Percentiles rank a stretch among this genome's conserved stretches.
Conservation (phyloP, 2,329 filamentous ascomycete species). For the Fusarium sulawesiense region DNA sequence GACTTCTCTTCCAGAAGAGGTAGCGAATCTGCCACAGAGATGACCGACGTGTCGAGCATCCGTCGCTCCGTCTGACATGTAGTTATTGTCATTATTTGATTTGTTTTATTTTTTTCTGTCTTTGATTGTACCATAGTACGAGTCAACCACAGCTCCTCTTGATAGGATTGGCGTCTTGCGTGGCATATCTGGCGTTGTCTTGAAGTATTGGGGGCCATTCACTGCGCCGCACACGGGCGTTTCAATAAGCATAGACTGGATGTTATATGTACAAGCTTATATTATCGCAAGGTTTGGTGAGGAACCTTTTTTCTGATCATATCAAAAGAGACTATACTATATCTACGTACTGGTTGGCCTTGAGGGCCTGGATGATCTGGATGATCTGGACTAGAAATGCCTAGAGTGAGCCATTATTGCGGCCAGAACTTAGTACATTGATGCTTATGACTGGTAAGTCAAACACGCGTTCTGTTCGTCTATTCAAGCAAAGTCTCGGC, state of each 20-base stretch:
- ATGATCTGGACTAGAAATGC: background rate
- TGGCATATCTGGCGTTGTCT: slow-evolving; percentile 21
- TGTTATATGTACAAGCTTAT: background rate
- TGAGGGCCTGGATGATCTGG: background rate
- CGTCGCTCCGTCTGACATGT: slow-evolving; percentile 32
- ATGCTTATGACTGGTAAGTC: background rate
- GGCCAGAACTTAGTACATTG: background rate
- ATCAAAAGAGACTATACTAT: background rate
- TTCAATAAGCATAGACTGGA: background rate
- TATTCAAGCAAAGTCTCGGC: background rate
- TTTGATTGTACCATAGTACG: background rate
- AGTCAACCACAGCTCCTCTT: background rate
- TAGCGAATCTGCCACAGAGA: slow-evolving; percentile 55
- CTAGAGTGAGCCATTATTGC: background rate
- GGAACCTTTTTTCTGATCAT: background rate
- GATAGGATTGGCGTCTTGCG: slow-evolving; percentile 15
- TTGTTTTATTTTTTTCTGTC: background rate
- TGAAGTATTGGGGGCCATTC: background rate
- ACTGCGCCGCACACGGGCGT: background rate
- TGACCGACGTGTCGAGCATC: slow-evolving; percentile 47
- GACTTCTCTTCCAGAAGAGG: slow-evolving; percentile 47
- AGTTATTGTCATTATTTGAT: background rate
- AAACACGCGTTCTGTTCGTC: background rate
- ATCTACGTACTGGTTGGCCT: background rate
- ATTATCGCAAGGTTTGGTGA: background rate